phyloP scores from a whole-genome alignment of 1,139 yeast species.

The Pichia sp. region DNA sequence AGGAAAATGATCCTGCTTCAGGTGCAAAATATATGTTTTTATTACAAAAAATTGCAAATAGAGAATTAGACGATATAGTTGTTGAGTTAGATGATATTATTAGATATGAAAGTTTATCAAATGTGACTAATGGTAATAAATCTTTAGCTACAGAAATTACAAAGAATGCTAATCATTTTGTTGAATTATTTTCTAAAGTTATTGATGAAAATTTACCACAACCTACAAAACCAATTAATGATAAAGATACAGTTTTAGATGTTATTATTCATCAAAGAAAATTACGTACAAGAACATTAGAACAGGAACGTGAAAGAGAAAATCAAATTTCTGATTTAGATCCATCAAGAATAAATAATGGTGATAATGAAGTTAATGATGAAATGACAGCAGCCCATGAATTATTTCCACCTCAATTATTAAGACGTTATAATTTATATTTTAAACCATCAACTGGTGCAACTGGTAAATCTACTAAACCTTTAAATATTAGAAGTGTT shows the following conservation, averaged over 20 bases:
- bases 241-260: slow-evolving; percentile 87
- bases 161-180: slow-evolving; percentile 71
- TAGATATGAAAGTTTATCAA: slow-evolving; percentile 43
- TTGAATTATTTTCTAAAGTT: slow-evolving; percentile 68
- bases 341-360: slow-evolving; percentile 24
- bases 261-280: slow-evolving; percentile 87
- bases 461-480: slow-evolving; percentile 39
- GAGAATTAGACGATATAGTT: slow-evolving; percentile 61
- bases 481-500: slow-evolving; percentile 84
- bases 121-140: slow-evolving; percentile 19
- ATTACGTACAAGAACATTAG: slow-evolving; percentile 68
- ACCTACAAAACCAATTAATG: slow-evolving; percentile 68
- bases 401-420: slow-evolving; percentile 77
- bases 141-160: slow-evolving; percentile 51
- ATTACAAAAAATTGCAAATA: slow-evolving; percentile 78
- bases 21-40: slow-evolving; percentile 74
- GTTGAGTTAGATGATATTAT: slow-evolving; percentile 83
- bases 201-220: slow-evolving; percentile 80
- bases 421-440: slow-evolving; percentile 81
- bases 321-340: slow-evolving; percentile 32
- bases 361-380: slow-evolving; percentile 25
- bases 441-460: slow-evolving; percentile 67
- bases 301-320: slow-evolving; percentile 60
- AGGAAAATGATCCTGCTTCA: slow-evolving; percentile 25
- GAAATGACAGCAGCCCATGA: slow-evolving; percentile 26